Evolutionary conservation across 176 grass and related monocot species (phyloP), one percentile per base, ranked within the genome.

Genomic region (Rhynchospora pubera): DNA sequence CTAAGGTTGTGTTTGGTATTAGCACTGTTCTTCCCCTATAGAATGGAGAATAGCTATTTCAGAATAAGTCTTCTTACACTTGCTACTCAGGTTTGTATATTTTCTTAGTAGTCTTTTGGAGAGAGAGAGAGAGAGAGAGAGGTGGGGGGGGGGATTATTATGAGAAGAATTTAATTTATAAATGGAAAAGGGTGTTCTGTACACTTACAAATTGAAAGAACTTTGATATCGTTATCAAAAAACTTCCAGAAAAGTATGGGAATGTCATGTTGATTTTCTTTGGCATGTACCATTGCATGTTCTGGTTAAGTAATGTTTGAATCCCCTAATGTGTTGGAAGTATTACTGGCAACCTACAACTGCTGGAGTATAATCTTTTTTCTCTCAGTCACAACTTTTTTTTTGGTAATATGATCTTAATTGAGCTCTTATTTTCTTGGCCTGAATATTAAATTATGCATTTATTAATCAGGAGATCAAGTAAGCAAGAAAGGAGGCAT

Each of bases 401-500:
- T 28, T 28, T 28, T 28, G 26, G n/a, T n/a, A n/a, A n/a, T n/a
- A n/a, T n/a, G n/a, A n/a, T n/a, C n/a, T n/a, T n/a, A n/a, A n/a
- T 69, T n/a, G 34, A 19, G 34, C 34, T 69, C 43, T 44, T 0
- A 30, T 77, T 77, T 55, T 13, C n/a, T 77, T 23, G 55, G 19
- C 50, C 55, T 77, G 23, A 77, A 28, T 82, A 64, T 84, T 83
- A 23, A 30, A 76, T 66, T 83, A 9, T 83, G n/a, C 10, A 69
- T 82, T 78, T 77, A 26, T 84, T 77, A 61, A 63, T 86, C 90
- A 94, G 96, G 96, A 80, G 96, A 98, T 88, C 96, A 94, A 90
- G 92, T 98, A 77, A 90, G 83, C 15, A 94, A 79, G 87, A 98
- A 98, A 85, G 96, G 96, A 90, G 95, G 90, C 83, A 98, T 98